These are phyloP conservation scores for Fusarium sp. DNA, from an alignment of 2,329 filamentous ascomycete genomes.

Conservation along the genomic window DNA sequence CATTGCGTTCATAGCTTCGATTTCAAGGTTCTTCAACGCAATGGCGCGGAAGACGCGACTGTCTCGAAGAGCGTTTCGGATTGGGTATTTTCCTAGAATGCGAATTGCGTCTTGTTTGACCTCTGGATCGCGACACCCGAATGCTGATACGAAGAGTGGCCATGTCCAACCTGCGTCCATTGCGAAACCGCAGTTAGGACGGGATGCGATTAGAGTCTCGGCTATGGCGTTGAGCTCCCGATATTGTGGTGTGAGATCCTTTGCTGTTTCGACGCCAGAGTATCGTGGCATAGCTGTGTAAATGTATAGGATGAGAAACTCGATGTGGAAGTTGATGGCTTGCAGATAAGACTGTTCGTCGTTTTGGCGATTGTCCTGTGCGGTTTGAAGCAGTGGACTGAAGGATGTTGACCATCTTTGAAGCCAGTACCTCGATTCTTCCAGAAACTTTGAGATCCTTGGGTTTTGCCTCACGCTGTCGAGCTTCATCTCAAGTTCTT, in stretches of 20 bases:
- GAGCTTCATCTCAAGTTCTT: constrained; percentile 49
- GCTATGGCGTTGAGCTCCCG: constrained; percentile 56
- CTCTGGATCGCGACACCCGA: constrained; percentile 55
- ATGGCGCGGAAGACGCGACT: constrained; percentile 57
- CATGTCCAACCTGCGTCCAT: constrained; percentile 62
- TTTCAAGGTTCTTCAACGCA: constrained; percentile 53
- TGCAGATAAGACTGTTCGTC: constrained; percentile 49
- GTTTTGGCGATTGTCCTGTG: constrained; percentile 41
- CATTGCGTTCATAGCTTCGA: constrained; percentile 50
- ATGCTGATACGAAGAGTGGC: constrained; percentile 57
- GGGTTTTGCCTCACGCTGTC: constrained; percentile 49
- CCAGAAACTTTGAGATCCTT: constrained; percentile 50
- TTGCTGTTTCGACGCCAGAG: constrained; percentile 52
- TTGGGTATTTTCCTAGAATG: constrained; percentile 56
- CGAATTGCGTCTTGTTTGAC: constrained; percentile 57
- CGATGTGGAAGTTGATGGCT: constrained; percentile 57
- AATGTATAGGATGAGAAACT: constrained; percentile 58
- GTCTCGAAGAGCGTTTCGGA: constrained; percentile 59
- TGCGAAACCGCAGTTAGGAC: constrained; percentile 56
- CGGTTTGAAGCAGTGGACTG: constrained; percentile 51
- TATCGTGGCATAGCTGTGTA: constrained; percentile 56
- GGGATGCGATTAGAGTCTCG: constrained; percentile 53
- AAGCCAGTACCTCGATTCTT: constrained; percentile 55
- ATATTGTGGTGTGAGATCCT: constrained; percentile 57
- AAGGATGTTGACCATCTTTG: constrained; percentile 57